Conservation (phyloP, 1,284 basidiomycete genomes). For the Malassezia globosa region DNA sequence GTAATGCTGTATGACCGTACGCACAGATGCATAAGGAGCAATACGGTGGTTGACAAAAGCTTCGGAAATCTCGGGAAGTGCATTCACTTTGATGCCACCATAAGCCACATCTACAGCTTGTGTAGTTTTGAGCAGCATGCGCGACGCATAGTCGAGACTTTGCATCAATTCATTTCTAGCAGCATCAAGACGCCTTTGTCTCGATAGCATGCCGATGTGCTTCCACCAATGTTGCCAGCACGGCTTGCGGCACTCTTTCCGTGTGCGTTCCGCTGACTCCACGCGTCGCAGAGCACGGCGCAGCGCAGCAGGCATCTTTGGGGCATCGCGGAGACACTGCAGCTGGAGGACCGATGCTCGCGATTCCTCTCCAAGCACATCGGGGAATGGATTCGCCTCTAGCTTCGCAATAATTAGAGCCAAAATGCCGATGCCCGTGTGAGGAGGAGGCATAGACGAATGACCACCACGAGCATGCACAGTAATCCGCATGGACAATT, state of each 20-base stretch:
- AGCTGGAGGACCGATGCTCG: slow-evolving; percentile 50
- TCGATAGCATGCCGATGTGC: not conserved
- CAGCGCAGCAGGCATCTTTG: slow-evolving; percentile 50
- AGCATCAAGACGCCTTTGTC: slow-evolving; percentile 3
- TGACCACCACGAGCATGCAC: slow-evolving; percentile 56
- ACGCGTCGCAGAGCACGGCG: slow-evolving; percentile 49
- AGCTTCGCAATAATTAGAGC: slow-evolving; percentile 54
- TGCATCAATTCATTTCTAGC: not conserved
- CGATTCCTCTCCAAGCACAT: slow-evolving; percentile 40
- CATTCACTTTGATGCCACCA: slow-evolving; percentile 61
- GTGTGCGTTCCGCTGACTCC: slow-evolving; percentile 38
- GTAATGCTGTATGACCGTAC: slow-evolving; percentile 50
- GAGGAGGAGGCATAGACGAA: slow-evolving; percentile 56
- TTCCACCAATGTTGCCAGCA: not conserved
- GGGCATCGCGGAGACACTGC: slow-evolving; percentile 52
- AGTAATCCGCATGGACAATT: slow-evolving; percentile 45
- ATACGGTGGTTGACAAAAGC: slow-evolving; percentile 58
- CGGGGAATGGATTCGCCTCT: slow-evolving; percentile 53
- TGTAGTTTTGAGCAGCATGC: slow-evolving; percentile 56
- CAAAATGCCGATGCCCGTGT: slow-evolving; percentile 57
- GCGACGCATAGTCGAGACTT: slow-evolving; percentile 22
- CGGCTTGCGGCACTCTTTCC: not conserved
- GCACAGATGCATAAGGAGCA: slow-evolving; percentile 51
- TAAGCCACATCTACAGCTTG: slow-evolving; percentile 60
- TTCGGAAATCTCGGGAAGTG: slow-evolving; percentile 55